Evolutionary conservation across 1,284 basidiomycete species (phyloP).

Genomic region (Ceratorhiza oryzae-sativae): DNA sequence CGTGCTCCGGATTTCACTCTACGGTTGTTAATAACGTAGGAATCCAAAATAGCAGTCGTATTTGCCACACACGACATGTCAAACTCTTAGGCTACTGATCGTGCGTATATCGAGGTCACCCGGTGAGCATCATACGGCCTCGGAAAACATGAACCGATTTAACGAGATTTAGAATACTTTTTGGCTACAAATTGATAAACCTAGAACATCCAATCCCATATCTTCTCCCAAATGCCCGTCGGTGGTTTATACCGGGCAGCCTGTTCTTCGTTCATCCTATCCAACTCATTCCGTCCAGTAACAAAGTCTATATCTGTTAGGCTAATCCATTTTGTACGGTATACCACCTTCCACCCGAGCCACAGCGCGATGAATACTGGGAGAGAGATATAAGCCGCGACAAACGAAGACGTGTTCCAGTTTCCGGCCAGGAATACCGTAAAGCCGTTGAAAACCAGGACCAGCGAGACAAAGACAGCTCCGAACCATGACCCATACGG

Average conservation of each 20-base stretch:
- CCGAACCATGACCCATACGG: slow-evolving; percentile 50
- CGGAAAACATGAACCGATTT: too few relatives aligned
- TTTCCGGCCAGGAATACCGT: slow-evolving; percentile 53
- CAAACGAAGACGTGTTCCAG: slow-evolving; percentile 49
- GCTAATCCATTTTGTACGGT: slow-evolving; percentile 51
- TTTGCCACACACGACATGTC: too few relatives aligned
- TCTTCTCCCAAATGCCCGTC: slow-evolving; percentile 38
- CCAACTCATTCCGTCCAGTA: slow-evolving; percentile 53
- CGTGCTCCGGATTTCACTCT: too few relatives aligned
- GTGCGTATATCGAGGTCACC: too few relatives aligned
- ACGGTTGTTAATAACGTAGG: too few relatives aligned
- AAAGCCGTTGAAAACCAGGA: slow-evolving; percentile 47
- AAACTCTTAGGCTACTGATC: too few relatives aligned
- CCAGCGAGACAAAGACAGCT: slow-evolving; percentile 9
- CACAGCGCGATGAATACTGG: slow-evolving; percentile 53
- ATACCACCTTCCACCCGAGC: slow-evolving; percentile 55
- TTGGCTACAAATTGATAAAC: too few relatives aligned
- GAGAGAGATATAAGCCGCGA: slow-evolving; percentile 51
- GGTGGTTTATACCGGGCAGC: slow-evolving; percentile 37
- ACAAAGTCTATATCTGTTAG: slow-evolving; percentile 56
- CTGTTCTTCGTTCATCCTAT: slow-evolving; percentile 49
- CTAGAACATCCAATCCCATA: slow-evolving; percentile 42
- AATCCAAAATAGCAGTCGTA: too few relatives aligned
- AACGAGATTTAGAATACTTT: too few relatives aligned
- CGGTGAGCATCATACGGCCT: too few relatives aligned